Base-by-base conservation (phyloP, 1,284 basidiomycete species). In the Moniliella sp. region DNA sequence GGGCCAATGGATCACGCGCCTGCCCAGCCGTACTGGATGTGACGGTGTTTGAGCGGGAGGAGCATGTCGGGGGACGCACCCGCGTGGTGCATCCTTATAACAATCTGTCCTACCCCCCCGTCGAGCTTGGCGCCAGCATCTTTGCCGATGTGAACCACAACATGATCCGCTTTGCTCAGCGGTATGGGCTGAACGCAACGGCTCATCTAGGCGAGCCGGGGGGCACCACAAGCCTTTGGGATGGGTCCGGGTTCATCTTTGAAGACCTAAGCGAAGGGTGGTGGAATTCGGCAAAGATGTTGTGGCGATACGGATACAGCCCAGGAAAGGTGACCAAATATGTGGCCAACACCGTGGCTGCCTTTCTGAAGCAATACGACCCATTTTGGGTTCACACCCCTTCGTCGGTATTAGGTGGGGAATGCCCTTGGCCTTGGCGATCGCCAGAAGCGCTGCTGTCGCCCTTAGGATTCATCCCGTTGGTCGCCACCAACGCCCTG, bases 81-180 rank as follows among this genome's bases (percentile, higher is more conserved):
- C 74, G 73, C 4, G 67, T 69, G 5, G 74, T 84, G 0, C 68
- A 75, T 44, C 82, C 84, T 2, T 74, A 86, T 56, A 66, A 69
- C 36, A 70, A 88, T 49, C 25, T 17, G 17, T 18, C 19, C n/a
- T 64, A 74, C 14, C 65, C 67, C 16, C 71, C 76, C 2, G 62
- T 83, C 21, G 86, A 71, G 48, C 66, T 88, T 0, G 88, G 88
- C 1, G 88, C 76, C 0, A 79, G 76, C 26, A 78, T 93, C 40
- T 93, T 88, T 58, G 76, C 86, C 3, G 56, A 69, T 30, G 70
- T 69, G 3, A 86, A 91, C 64, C 73, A 72, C 55, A 83, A 86
- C 57, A 15, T 59, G 4, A 25, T 39, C 3, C 29, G 45, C 5
- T 45, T 45, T 2, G 42, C 43, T 3, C 31, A 43, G 23, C 11